Percentiles rank a stretch among this genome's conserved stretches.
Evolutionary conservation across 140 eudicot genomes (phyloP).

Genomic region (Erigeron philadelphicus): DNA sequence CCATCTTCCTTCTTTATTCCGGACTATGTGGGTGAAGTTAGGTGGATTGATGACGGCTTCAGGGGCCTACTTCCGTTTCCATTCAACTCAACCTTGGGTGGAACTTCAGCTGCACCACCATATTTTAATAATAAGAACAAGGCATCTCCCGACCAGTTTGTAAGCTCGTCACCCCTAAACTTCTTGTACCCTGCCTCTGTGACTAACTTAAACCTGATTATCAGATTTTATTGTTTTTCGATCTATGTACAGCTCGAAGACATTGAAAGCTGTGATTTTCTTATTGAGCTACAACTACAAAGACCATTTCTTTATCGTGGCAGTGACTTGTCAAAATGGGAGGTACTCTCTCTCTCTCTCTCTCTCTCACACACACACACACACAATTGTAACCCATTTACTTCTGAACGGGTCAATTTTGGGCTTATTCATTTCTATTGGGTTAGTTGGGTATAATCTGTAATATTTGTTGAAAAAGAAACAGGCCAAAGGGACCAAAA

Average conservation of each 20-base stretch:
- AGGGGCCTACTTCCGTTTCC: conserved; percentile 88
- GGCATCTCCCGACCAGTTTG: conserved; percentile 83
- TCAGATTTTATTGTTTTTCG: not conserved
- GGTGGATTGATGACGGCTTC: conserved; percentile 96
- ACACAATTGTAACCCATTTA: not conserved
- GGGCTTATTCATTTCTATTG: not conserved
- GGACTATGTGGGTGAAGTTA: conserved; percentile 67
- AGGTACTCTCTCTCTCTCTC: conserved; percentile 45
- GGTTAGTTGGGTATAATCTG: not conserved
- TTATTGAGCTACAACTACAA: conserved; percentile 78
- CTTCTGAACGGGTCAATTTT: not conserved
- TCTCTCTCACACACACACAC: conserved; percentile 5
- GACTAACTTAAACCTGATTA: not conserved
- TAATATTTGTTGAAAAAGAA: not conserved
- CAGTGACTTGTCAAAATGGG: conserved; percentile 85
- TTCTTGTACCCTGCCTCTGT: not conserved
- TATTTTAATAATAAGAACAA: conserved; percentile 85
- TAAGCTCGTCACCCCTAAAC: conserved; percentile 31
- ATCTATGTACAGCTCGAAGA: conserved; percentile 53
- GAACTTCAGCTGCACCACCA: conserved; percentile 84
- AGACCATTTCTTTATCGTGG: conserved; percentile 73
- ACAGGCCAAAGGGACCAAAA: not conserved
- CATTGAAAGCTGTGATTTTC: conserved; percentile 69
- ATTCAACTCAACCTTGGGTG: conserved; percentile 82
- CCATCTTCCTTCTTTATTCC: conserved; percentile 97